phyloP scores from a whole-genome alignment of 768 basidiomycete genomes.

The Tulasnella sp. region DNA sequence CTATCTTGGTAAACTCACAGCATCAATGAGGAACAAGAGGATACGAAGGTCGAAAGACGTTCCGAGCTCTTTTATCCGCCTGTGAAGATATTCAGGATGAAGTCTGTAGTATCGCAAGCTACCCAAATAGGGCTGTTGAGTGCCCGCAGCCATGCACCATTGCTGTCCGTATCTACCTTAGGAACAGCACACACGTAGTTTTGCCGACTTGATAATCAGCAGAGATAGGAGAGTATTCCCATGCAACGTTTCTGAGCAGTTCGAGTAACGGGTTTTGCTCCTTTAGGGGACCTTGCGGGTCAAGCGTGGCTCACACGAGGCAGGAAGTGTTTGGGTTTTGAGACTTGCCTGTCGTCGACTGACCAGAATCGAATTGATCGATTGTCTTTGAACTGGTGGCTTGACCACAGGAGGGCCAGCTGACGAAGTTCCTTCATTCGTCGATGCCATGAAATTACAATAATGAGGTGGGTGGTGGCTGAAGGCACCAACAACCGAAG shows the following conservation, averaged over 20 bases:
- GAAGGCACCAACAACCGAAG: not conserved
- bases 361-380: constrained; percentile 40
- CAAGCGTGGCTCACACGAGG: not conserved
- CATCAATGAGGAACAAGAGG: constrained; percentile 82
- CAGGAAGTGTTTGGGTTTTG: not conserved
- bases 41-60: constrained; percentile 75
- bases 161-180: constrained; percentile 50
- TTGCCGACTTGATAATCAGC: constrained; percentile 94
- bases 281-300: constrained; percentile 34
- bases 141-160: not conserved
- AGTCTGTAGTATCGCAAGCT: constrained; percentile 87
- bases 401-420: constrained; percentile 1
- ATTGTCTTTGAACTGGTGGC: constrained; percentile 1
- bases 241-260: constrained; percentile 77
- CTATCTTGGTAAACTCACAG: constrained; percentile 48
- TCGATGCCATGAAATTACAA: not conserved
- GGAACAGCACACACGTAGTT: constrained; percentile 84
- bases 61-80: constrained; percentile 80
- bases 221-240: constrained; percentile 90
- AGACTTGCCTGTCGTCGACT: constrained; percentile 49
- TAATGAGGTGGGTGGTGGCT: not conserved
- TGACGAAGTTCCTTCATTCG: not conserved
- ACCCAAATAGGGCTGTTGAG: not conserved
- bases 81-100: constrained; percentile 94
- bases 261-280: constrained; percentile 85